Evolutionary conservation across 495 filamentous ascomycete species (phyloP).

Genomic region (Schizothecium vesticola): DNA sequence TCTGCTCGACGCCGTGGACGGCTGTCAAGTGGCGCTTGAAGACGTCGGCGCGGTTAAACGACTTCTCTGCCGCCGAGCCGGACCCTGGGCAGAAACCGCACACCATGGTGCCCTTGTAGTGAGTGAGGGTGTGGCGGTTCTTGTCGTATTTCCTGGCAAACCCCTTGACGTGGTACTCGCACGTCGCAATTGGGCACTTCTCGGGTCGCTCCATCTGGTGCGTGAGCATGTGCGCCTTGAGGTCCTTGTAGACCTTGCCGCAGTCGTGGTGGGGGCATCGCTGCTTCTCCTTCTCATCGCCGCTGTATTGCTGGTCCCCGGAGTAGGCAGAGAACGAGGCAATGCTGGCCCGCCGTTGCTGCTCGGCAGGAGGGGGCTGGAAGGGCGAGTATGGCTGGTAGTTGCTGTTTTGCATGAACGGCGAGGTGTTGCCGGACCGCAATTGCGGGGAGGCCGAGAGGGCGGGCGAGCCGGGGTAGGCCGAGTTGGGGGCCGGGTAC

Average conservation of each 20-base stretch:
- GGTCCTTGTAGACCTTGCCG: conserved; percentile 82
- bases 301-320: conserved; percentile 54
- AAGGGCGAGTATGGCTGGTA: conserved; percentile 67
- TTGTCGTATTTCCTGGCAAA: conserved; percentile 99
- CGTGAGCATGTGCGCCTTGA: conserved; percentile 95
- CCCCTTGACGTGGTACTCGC: conserved; percentile 93
- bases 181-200: conserved; percentile 92
- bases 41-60: conserved; percentile 96
- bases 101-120: conserved; percentile 99
- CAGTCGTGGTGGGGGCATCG: conserved; percentile 79
- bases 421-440: conserved; percentile 40
- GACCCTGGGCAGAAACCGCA: conserved; percentile 96
- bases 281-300: conserved; percentile 58
- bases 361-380: conserved; percentile 47
- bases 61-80: conserved; percentile 91
- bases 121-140: conserved; percentile 92
- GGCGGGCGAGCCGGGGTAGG: conserved; percentile 41
- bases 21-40: conserved; percentile 97
- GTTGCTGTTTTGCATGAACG: conserved; percentile 35
- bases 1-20: conserved; percentile 93
- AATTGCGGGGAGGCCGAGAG: conserved; percentile 44
- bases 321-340: conserved; percentile 31
- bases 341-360: conserved; percentile 28
- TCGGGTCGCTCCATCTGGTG: conserved; percentile 92
- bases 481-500: conserved; percentile 36